Base-by-base conservation (phyloP, 306 rosid genomes). In the Lathyrus oleraceus region DNA sequence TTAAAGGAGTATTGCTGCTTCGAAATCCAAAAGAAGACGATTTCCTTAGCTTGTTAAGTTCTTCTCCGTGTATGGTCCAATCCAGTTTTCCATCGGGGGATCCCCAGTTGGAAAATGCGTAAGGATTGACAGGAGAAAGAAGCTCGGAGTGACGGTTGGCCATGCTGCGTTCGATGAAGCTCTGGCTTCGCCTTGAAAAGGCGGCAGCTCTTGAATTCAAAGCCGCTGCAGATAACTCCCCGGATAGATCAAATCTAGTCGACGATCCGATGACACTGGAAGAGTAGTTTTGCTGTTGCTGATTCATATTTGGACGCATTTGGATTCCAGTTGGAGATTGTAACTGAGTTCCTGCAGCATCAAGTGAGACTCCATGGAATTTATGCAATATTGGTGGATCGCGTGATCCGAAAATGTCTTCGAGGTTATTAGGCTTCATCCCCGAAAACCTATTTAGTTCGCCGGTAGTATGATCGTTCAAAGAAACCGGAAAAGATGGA, bases 1-100 rank as follows among this genome's bases (percentile, higher is more conserved):
- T 38, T 62, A 64, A 72, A 72, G 73, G 86, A 65, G 67, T 68
- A 2, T 38, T 77, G 21, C 57, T 78, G 81, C 79, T 85, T 67
- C 88, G 85, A 23, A 85, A 35, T 66, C 91, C 95, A 56, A 89
- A 89, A 25, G 96, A 89, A 70, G 96, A 78, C 6, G 96, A 89
- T 72, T 87, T 92, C 70, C 89, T 86, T 77, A 89, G 80, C 86
- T 87, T 86, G 63, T 65, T 84, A 48, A 89, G 83, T 73, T 89
- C 94, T 16, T 87, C 90, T 15, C 90, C 87, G 6, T 84, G 82
- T 7, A 89, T 53, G 47, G 87, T 74, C 97, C 96, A 89, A 56
- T 89, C 87, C 39, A 87, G 16, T 54, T 83, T 89, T 1, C 96
- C 96, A 66, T 75, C 78, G 2, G 91, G 91, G 23, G 96, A 87